Base-by-base conservation (phyloP, 306 rosid species). In the Abrus precatorius region DNA sequence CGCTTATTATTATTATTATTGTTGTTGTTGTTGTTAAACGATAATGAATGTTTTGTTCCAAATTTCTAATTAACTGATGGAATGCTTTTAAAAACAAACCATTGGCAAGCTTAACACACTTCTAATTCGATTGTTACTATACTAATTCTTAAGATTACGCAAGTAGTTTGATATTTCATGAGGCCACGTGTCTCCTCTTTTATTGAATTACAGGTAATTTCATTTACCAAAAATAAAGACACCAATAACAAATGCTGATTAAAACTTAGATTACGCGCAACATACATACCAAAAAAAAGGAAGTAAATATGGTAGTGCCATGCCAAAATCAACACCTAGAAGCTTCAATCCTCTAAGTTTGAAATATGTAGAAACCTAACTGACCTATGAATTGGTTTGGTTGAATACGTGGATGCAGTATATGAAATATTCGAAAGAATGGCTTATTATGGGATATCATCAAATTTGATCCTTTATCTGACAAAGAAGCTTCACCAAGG, bases 361-460 rank as follows among this genome's bases (percentile, higher is more conserved):
- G 20, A 20, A 20, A 20, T 20, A 20, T 41, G 33, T 57, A 43
- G 12, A 65, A 52, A 53, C 47, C 20, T 41, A 27, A 40, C 1
- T 53, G 43, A 64, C 1, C 7, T 9, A 4, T 54, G 66, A 65
- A 36, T 52, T 27, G 34, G 5, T 5, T 28, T 49, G 40, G 29
- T 40, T 41, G 33, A 30, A 72, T 62, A 14, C 29, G 12, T 72
- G 33, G 45, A 6, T 80, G 88, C 80, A 88, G 97, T 83, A 30
- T 90, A 92, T 50, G 94, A 92, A 78, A 64, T 92, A 27, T 89
- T 94, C 53, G 97, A 94, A 77, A 94, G 97, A 83, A 94, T 94
- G 97, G 98, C 98, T 4, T 86, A 88, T 56, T 83, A 88, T 75
- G 96, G 98, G 75, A 88, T 94, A 67, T 64, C 96, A 47, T 80